Conservation (phyloP, 1,139 yeast species). For the Debaryomycetaceae sp. region DNA sequence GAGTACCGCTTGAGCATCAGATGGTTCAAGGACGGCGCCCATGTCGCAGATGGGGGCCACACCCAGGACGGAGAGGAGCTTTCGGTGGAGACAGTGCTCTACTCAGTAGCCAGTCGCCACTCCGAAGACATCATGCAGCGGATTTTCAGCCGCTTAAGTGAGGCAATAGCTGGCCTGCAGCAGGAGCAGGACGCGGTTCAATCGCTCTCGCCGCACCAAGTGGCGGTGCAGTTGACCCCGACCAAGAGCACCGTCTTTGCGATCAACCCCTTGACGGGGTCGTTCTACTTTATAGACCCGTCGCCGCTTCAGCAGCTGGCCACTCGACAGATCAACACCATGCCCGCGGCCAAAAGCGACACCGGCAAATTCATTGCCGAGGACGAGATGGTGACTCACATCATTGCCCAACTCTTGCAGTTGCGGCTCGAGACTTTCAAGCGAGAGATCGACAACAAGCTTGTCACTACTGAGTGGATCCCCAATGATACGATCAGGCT, state of each 20-base stretch:
- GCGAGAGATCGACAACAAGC: slow-evolving; percentile 48
- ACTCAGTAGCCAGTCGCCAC: slow-evolving; percentile 5
- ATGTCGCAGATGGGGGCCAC: slow-evolving; percentile 16
- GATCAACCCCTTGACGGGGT: slow-evolving; percentile 44
- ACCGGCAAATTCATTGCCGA: slow-evolving; percentile 24
- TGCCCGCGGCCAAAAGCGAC: slow-evolving; percentile 14
- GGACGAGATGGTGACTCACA: slow-evolving; percentile 25
- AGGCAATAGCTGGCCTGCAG: neutral
- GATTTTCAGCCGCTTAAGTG: slow-evolving; percentile 1
- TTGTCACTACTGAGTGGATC: slow-evolving; percentile 66
- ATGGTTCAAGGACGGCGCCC: slow-evolving; percentile 64
- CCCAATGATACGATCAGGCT: slow-evolving; percentile 51
- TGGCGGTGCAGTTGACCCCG: slow-evolving; percentile 32
- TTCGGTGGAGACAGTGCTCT: slow-evolving; percentile 6
- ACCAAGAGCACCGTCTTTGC: slow-evolving; percentile 34
- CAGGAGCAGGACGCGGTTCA: slow-evolving; percentile 4
- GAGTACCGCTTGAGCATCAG: slow-evolving; percentile 50
- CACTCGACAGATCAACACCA: slow-evolving; percentile 31
- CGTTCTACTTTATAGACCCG: slow-evolving; percentile 41
- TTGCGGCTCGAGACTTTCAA: slow-evolving; percentile 53
- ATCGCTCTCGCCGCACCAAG: slow-evolving; percentile 32
- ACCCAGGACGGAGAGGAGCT: slow-evolving; percentile 20
- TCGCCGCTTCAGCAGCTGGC: slow-evolving; percentile 34
- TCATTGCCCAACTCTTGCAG: slow-evolving; percentile 36
- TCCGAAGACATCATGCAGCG: slow-evolving; percentile 5